Evolutionary conservation across 2,329 filamentous ascomycete genomes (phyloP), one percentile per base, ranked within the genome.

Genomic region (Penicillium sclerotiorum): DNA sequence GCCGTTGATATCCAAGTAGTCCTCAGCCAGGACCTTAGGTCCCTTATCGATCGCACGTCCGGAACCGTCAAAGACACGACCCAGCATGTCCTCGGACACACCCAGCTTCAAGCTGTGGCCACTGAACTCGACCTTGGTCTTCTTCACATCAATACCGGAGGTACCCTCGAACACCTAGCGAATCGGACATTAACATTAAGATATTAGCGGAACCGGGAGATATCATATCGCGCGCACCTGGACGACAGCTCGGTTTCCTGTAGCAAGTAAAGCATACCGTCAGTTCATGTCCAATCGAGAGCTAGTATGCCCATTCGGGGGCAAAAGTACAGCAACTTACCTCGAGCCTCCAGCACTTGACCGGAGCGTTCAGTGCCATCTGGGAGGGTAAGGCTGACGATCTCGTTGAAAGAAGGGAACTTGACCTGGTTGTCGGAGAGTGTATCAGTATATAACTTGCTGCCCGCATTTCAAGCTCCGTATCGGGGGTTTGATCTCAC

Each of bases 81-180:
- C 94, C 76, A 99, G 78, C 94, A 99, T 99, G 80, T 99, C 94
- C 78, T 99, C 95, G 45, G 94, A 97, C 53, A 99, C 94, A 75
- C 94, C 94, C 45, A 99, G 88, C 84, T 97, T 97, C 79, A 99
- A 80, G 79, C 90, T 97, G 78, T 96, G 84, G 53, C 94, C 94
- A 25, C 89, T 95, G 75, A 99, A 97, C 73, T 99, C 90, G 73
- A 99, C 93, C 82, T 88, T 95, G 47, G 93, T 96, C 92, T 85
- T 99, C 83, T 97, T 96, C 60, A 99, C 94, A 83, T 99, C 94
- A 72, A 99, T 94, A 70, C 94, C 94, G 39, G 92, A 78, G 57
- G 94, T 99, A 64, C 94, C 94, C 77, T 99, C 94, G 72, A 99
- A 99, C 63, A 97, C 92, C 88, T 95, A 77, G 47, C 25, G 40